Conservation (phyloP, 768 basidiomycete genomes). For the Pulveroboletus frians region DNA sequence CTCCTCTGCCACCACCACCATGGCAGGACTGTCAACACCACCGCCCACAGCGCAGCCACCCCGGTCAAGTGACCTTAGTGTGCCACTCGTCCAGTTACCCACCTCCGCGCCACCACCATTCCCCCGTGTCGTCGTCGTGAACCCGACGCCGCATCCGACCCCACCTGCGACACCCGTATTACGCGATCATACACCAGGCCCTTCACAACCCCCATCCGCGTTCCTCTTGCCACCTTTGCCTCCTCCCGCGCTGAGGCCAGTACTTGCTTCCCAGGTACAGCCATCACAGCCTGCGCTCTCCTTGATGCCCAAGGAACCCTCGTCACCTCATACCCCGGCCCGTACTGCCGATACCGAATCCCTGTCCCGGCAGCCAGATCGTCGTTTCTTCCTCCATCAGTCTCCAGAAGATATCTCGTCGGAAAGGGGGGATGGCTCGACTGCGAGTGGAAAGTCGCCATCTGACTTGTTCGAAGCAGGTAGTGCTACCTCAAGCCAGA, state of each 20-base stretch:
- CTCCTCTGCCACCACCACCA: background rate
- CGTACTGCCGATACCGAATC: constrained; percentile 21
- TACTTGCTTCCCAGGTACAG: constrained; percentile 3
- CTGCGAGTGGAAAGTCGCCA: constrained; percentile 30
- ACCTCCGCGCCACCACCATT: constrained; percentile 28
- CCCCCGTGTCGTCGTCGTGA: constrained; percentile 62
- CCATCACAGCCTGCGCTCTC: constrained; percentile 20
- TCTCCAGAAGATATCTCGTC: constrained; percentile 38
- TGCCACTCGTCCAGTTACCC: constrained; percentile 29
- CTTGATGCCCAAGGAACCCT: background rate
- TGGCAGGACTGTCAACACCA: constrained; percentile 3
- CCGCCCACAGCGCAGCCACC: constrained; percentile 1
- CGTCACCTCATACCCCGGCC: constrained; percentile 3
- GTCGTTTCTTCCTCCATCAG: constrained; percentile 42
- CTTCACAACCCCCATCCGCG: constrained; percentile 23
- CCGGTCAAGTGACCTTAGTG: constrained; percentile 12
- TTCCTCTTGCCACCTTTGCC: constrained; percentile 30
- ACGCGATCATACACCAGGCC: constrained; percentile 19
- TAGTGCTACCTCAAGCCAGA: constrained; percentile 33
- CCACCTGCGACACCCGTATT: constrained; percentile 65
- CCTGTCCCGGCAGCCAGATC: constrained; percentile 34
- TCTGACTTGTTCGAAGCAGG: constrained; percentile 32
- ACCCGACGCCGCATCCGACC: constrained; percentile 75
- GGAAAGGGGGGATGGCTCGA: constrained; percentile 30
- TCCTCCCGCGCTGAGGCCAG: constrained; percentile 17